Evolutionary conservation across 768 basidiomycete genomes (phyloP), one percentile per base, ranked within the genome.

Genomic region (Tulasnella sp.): DNA sequence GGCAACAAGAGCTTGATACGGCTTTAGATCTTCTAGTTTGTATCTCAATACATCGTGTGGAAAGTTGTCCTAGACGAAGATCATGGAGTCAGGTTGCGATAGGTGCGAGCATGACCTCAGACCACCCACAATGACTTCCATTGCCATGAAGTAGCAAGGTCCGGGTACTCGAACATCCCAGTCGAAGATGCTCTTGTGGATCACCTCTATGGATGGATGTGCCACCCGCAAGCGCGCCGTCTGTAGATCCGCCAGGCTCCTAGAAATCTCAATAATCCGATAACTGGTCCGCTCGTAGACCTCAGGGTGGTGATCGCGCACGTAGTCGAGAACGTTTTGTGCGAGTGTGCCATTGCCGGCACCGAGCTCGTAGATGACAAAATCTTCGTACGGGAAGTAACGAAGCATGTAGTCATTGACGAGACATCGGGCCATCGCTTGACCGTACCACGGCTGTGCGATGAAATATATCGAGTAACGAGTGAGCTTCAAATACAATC

Each of bases 271-370:
- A 64, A 98, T 87, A 68, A 97, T 95, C 62, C 86, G 82, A 73
- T 99, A 99, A 15, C 81, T 80, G 17, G 93, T 96, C 19, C 91
- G 81, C 60, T 91, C 89, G 70, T 93, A 98, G 3, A 98, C 91
- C 41, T 93, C 91, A 0, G 92, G 92, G 67, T 94, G 83, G 43
- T 82, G 75, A 49, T 81, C 77, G 21, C 77, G 81, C 29, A 99
- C 72, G 67, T 82, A 88, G 69, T 89, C 78, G 59, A 99, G 83
- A 54, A 96, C 83, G 69, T 97, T 86, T 71, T 80, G 73, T 29
- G 95, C 94, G 59, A 99, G 78, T 0, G 95, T 95, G 11, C 96
- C 96, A 67, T 99, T 99, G 43, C 96, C 96, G 1, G 93, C 96
- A 34, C 96, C 96, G 66, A 99, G 86, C 71, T 99, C 96, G 75